Conservation (phyloP, 129 eudicot species). For the Chrysanthemum lavandulifolium region DNA sequence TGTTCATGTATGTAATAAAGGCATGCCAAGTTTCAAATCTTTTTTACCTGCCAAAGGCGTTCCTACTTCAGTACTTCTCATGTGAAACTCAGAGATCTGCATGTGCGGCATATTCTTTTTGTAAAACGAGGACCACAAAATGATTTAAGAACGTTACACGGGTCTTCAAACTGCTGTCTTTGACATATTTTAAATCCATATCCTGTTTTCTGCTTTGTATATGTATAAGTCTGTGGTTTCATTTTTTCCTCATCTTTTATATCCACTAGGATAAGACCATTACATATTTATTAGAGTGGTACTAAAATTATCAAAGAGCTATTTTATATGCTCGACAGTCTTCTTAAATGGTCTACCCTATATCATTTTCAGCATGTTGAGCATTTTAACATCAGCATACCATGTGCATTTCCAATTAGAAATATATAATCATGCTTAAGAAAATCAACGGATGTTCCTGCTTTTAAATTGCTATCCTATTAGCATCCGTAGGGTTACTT, state of each 20-base stretch:
- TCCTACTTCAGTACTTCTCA: background rate
- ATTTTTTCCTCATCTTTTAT: background rate
- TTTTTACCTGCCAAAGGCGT: slow-evolving; percentile 1
- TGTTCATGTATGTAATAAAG: slow-evolving; percentile 6
- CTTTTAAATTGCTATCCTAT: slow-evolving; percentile 4
- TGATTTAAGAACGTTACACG: too few species aligned
- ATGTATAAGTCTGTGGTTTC: background rate
- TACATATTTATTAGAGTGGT: background rate
- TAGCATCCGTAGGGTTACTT: background rate
- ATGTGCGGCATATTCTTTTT: slow-evolving; percentile 9
- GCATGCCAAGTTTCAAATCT: background rate
- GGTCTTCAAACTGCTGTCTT: slow-evolving; percentile 7
- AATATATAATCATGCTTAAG: background rate
- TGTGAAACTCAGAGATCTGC: slow-evolving; percentile 15
- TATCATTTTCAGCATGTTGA: background rate
- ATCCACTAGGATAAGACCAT: background rate
- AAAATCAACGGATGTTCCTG: background rate
- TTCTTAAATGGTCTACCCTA: slow-evolving; percentile 4
- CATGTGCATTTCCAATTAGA: background rate
- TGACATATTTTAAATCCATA: background rate
- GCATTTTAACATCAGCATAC: background rate
- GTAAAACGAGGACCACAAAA: slow-evolving; percentile 8
- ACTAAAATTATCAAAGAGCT: background rate
- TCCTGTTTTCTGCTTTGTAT: background rate
- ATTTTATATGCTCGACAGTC: background rate